Conservation (phyloP, 1,139 yeast species). For the Pichia sp. region DNA sequence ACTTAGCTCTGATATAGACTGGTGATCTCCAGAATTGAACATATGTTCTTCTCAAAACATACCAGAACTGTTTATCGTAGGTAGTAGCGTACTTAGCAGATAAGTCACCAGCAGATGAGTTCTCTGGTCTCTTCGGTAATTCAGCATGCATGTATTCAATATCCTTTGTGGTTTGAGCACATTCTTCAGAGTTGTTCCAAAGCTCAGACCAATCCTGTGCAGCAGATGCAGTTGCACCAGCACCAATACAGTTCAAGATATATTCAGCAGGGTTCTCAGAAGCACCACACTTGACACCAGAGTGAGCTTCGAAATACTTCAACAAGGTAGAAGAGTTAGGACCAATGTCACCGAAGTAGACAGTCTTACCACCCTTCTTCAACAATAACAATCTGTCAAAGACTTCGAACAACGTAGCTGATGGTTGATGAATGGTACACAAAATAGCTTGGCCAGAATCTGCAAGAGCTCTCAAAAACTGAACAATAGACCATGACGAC, state of each 20-base stretch:
- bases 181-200: conserved; percentile 13
- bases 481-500: conserved; percentile 47
- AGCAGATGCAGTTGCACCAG: conserved; percentile 50
- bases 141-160: conserved; percentile 20
- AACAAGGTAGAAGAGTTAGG: conserved; percentile 41
- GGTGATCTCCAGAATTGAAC: conserved; percentile 47
- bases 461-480: conserved; percentile 40
- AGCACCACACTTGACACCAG: conserved; percentile 11
- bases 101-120: conserved; percentile 34
- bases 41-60: conserved; percentile 39
- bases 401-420: conserved; percentile 47
- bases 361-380: conserved; percentile 50
- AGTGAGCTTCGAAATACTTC: conserved; percentile 39
- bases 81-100: conserved; percentile 34
- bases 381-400: conserved; percentile 43
- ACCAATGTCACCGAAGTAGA: conserved; percentile 57
- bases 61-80: conserved; percentile 36
- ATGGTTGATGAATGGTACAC: conserved; percentile 57
- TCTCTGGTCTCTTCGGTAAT: conserved; percentile 26
- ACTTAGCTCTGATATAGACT: conserved; percentile 43
- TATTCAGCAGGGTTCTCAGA: conserved; percentile 30
- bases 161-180: conserved; percentile 24
- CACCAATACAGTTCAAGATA: conserved; percentile 51
- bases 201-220: conserved; percentile 39
- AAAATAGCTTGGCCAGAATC: conserved; percentile 47